Percentiles rank a stretch among this genome's conserved stretches.
These are phyloP conservation scores for Saccharomycopsis sp. DNA, from an alignment of 805 yeast species.

Conservation along the genomic window DNA sequence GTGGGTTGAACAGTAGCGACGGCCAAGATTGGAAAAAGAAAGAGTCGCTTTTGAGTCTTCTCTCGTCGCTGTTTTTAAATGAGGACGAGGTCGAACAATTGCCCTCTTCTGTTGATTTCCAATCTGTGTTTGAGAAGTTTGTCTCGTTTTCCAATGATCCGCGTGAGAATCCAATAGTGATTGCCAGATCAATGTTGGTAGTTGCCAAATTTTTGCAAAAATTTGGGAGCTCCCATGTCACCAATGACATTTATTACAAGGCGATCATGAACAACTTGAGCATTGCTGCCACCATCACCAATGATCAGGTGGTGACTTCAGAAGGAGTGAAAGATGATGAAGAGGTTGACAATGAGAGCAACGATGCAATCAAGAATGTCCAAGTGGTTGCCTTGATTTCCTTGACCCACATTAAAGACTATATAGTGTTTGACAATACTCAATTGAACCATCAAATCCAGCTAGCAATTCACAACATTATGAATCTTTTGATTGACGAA, in stretches of 20 bases:
- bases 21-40: slow-evolving; percentile 25
- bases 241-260: slow-evolving; percentile 27
- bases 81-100: slow-evolving; percentile 24
- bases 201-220: slow-evolving; percentile 52
- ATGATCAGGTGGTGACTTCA: slow-evolving; percentile 3
- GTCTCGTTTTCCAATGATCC: not conserved
- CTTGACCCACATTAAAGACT: slow-evolving; percentile 40
- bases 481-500: slow-evolving; percentile 41
- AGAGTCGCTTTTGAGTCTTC: slow-evolving; percentile 36
- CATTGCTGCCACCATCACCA: slow-evolving; percentile 6
- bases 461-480: slow-evolving; percentile 28
- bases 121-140: slow-evolving; percentile 3
- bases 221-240: slow-evolving; percentile 32
- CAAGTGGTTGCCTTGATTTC: slow-evolving; percentile 37
- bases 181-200: slow-evolving; percentile 40
- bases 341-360: slow-evolving; percentile 22
- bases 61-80: slow-evolving; percentile 37
- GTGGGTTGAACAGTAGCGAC: not conserved
- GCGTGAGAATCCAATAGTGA: slow-evolving; percentile 31
- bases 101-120: slow-evolving; percentile 8
- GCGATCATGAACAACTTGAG: slow-evolving; percentile 10
- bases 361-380: slow-evolving; percentile 27
- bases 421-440: slow-evolving; percentile 27
- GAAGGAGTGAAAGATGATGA: slow-evolving; percentile 10
- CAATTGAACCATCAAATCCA: slow-evolving; percentile 21